A percentile compares a stretch with the other conserved stretches of the same genome.
These are phyloP conservation scores for Capsella bursapastoris DNA, from an alignment of 345 rosid species.

Conservation along the genomic window DNA sequence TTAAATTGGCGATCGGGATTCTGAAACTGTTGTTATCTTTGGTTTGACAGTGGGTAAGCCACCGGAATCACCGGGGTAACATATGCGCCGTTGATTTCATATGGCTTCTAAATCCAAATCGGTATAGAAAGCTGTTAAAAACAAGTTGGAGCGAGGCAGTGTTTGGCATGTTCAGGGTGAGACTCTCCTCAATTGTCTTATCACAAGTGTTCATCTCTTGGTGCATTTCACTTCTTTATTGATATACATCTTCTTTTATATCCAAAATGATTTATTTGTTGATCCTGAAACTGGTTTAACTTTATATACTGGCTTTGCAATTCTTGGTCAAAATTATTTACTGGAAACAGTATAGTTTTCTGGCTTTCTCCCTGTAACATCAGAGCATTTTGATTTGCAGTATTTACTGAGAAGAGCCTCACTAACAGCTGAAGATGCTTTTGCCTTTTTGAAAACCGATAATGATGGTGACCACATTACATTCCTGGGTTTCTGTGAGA, in stretches of 20 bases:
- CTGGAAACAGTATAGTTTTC: neutral
- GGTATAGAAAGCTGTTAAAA: slow-evolving; percentile 67
- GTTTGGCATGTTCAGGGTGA: slow-evolving; percentile 97
- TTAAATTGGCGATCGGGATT: neutral
- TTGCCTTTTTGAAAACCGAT: slow-evolving; percentile 72
- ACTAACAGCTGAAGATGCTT: slow-evolving; percentile 73
- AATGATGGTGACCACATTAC: slow-evolving; percentile 62
- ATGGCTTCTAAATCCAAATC: slow-evolving; percentile 95
- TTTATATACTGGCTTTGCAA: neutral
- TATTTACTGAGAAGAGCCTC: slow-evolving; percentile 68
- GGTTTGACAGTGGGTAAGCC: slow-evolving; percentile 88
- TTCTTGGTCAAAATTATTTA: slow-evolving; percentile 1
- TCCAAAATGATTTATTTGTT: neutral
- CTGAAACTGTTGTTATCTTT: slow-evolving; percentile 24
- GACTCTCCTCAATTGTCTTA: slow-evolving; percentile 7
- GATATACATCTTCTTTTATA: neutral
- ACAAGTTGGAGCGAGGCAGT: slow-evolving; percentile 95
- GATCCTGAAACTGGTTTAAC: neutral
- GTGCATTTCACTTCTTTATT: neutral
- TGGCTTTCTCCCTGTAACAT: slow-evolving; percentile 37
- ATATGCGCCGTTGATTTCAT: slow-evolving; percentile 97
- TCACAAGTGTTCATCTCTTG: slow-evolving; percentile 5
- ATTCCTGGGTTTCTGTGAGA: slow-evolving; percentile 74
- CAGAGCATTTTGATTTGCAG: slow-evolving; percentile 50
- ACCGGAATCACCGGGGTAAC: slow-evolving; percentile 91